Percentiles rank a stretch among this genome's conserved stretches.
Evolutionary conservation across 148 eudicot genomes (phyloP).

Genomic region (Arbutus unedo): DNA sequence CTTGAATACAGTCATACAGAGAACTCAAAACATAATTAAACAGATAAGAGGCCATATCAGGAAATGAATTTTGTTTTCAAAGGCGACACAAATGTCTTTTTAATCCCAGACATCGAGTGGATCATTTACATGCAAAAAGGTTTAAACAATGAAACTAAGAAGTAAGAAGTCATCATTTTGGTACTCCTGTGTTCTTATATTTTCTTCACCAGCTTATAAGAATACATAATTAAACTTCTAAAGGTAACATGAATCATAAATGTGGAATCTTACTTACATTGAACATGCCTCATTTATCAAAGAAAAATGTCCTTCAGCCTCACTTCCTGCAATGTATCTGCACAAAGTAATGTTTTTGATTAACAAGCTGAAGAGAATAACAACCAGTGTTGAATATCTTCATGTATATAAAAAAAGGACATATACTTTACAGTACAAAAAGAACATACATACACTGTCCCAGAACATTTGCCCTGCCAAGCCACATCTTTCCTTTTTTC

Average conservation of each 20-base stretch:
- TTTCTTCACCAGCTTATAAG: background rate
- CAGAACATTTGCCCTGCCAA: conserved; percentile 99
- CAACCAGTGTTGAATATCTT: conserved; percentile 5
- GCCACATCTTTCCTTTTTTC: conserved; percentile 68
- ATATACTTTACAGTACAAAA: background rate
- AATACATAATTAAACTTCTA: background rate
- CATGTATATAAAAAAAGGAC: background rate
- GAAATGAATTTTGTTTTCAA: background rate
- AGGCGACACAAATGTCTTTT: background rate
- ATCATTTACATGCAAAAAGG: background rate
- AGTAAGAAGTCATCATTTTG: background rate
- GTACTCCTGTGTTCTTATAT: background rate
- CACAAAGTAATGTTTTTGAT: conserved; percentile 23
- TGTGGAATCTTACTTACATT: conserved; percentile 58
- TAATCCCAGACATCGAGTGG: background rate
- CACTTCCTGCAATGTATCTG: conserved; percentile 92
- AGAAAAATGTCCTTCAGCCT: conserved; percentile 87
- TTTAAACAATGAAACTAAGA: background rate
- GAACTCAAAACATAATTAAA: background rate
- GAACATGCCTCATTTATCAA: conserved; percentile 94
- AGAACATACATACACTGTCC: conserved; percentile 79
- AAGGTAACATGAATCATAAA: background rate
- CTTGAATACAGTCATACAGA: background rate
- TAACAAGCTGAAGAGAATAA: background rate
- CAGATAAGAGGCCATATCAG: background rate